Evolutionary conservation across 805 yeast genomes (phyloP).

Genomic region (Diddensiella caesifluorescens): DNA sequence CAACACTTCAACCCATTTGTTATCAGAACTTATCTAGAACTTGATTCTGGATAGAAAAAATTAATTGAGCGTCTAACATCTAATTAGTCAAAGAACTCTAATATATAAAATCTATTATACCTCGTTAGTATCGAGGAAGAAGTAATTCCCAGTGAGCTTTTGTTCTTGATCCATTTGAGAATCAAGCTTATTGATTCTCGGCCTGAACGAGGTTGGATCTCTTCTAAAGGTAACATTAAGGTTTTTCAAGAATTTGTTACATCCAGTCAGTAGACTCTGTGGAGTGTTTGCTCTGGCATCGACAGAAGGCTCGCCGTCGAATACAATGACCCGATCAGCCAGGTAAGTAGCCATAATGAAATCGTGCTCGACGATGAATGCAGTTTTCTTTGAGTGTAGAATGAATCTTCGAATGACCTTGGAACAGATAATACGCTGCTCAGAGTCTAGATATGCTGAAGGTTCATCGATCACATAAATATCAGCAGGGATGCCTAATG

Average conservation of each 20-base stretch:
- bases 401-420: constrained; percentile 97
- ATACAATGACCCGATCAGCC: constrained; percentile 98
- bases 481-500: constrained; percentile 93
- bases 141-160: constrained; percentile 85
- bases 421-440: constrained; percentile 98
- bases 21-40: too few relatives aligned
- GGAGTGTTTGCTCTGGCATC: constrained; percentile 83
- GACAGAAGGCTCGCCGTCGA: constrained; percentile 90
- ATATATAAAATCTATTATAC: too few relatives aligned
- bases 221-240: constrained; percentile 98
- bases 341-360: constrained; percentile 99
- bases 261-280: constrained; percentile 91
- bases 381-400: constrained; percentile 94
- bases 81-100: too few relatives aligned
- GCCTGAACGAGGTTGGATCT: constrained; percentile 97
- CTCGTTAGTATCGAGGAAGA: constrained; percentile 66
- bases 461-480: constrained; percentile 98
- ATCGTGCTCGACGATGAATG: constrained; percentile 99
- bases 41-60: too few relatives aligned
- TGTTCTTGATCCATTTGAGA: constrained; percentile 99
- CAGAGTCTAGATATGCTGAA: constrained; percentile 97
- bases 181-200: constrained; percentile 95
- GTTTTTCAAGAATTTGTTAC: constrained; percentile 94
- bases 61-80: too few relatives aligned
- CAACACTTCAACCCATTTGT: too few relatives aligned